Conservation (phyloP, 2,329 filamentous ascomycete genomes). For the Fusarium pseudocircinatum region DNA sequence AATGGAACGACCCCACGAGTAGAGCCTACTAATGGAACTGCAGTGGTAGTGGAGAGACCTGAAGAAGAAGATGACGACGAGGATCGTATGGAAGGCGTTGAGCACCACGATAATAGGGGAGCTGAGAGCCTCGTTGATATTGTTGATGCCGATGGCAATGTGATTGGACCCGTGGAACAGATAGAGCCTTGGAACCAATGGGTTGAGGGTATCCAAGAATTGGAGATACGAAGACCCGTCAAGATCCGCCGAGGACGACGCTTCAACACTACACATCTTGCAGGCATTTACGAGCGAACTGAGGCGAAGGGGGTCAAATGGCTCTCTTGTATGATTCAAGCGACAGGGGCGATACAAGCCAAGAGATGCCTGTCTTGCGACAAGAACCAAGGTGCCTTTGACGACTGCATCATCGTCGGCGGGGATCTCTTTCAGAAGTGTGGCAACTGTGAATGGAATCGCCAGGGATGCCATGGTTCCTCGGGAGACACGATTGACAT, state of each 20-base stretch:
- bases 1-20: constrained; percentile 19
- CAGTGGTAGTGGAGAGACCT: background rate
- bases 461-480: constrained; percentile 49
- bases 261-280: constrained; percentile 53
- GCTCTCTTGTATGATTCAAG: constrained; percentile 61
- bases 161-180: constrained; percentile 51
- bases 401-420: constrained; percentile 56
- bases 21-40: background rate
- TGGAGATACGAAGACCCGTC: constrained; percentile 52
- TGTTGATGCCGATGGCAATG: constrained; percentile 49
- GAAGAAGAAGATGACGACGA: constrained; percentile 7
- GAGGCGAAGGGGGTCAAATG: constrained; percentile 57
- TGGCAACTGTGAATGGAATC: constrained; percentile 63
- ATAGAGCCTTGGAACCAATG: constrained; percentile 54
- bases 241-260: constrained; percentile 54
- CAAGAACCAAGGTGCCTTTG: constrained; percentile 56
- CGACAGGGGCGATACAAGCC: constrained; percentile 54
- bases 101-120: constrained; percentile 15
- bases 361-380: constrained; percentile 55
- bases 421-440: constrained; percentile 57
- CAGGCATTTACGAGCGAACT: constrained; percentile 53
- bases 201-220: constrained; percentile 49
- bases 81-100: constrained; percentile 35
- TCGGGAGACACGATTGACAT: constrained; percentile 40
- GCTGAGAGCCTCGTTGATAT: constrained; percentile 48